These are phyloP conservation scores for Trichoderma polysporum DNA, from an alignment of 2,329 filamentous ascomycete species.

Conservation along the genomic window DNA sequence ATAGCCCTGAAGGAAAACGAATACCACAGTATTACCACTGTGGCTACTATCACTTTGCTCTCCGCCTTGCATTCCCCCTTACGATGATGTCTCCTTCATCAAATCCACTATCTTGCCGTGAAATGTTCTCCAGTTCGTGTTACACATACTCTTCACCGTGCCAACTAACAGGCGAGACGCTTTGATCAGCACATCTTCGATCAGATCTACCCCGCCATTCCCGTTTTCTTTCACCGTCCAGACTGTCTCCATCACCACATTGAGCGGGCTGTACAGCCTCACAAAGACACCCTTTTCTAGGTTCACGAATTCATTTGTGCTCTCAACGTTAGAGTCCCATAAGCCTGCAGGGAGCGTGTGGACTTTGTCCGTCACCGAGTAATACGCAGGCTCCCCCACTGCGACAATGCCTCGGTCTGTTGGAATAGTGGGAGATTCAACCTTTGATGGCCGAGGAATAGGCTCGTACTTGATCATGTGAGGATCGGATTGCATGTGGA, in stretches of 20 bases:
- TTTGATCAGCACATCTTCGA: conserved; percentile 50
- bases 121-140: conserved; percentile 50
- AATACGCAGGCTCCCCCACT: conserved; percentile 38
- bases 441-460: conserved; percentile 32
- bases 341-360: conserved; percentile 55
- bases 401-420: conserved; percentile 29
- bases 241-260: conserved; percentile 52
- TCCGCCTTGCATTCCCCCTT: too few relatives aligned
- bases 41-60: too few relatives aligned
- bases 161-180: conserved; percentile 51
- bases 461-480: conserved; percentile 47
- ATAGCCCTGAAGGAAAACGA: too few relatives aligned
- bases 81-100: conserved; percentile 8
- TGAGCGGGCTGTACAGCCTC: conserved; percentile 51
- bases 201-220: conserved; percentile 41
- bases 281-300: conserved; percentile 52
- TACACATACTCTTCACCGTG: conserved; percentile 51
- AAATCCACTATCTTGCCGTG: conserved; percentile 38
- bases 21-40: too few relatives aligned
- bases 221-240: conserved; percentile 44
- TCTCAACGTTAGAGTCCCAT: conserved; percentile 55
- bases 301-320: conserved; percentile 54
- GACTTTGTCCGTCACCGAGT: conserved; percentile 50
- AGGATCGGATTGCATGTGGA: conserved; percentile 54
- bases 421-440: conserved; percentile 32